These are phyloP conservation scores for Lactarius hengduanensis DNA, from an alignment of 768 basidiomycete genomes.

Conservation along the genomic window DNA sequence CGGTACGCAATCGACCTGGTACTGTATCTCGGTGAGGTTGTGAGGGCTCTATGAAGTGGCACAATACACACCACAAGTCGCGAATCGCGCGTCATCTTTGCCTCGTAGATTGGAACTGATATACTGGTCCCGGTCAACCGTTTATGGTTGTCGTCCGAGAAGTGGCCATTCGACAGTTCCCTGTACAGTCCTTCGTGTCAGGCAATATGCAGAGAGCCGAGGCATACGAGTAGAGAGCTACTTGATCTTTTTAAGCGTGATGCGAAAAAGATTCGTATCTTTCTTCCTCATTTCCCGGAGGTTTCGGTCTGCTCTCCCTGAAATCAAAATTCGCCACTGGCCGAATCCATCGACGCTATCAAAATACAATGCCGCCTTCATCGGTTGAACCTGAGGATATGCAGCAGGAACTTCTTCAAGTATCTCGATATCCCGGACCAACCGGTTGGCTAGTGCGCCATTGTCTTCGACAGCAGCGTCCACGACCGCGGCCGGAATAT, in stretches of 20 bases:
- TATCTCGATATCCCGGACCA: not conserved
- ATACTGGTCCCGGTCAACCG: constrained; percentile 44
- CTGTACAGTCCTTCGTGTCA: constrained; percentile 36
- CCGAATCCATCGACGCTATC: constrained; percentile 61
- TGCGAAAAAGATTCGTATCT: constrained; percentile 47
- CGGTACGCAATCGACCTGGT: constrained; percentile 30
- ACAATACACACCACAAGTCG: constrained; percentile 24
- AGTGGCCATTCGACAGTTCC: constrained; percentile 66
- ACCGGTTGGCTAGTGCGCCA: not conserved
- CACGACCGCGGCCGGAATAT: constrained; percentile 4
- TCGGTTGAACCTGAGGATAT: constrained; percentile 51
- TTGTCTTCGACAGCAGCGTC: not conserved
- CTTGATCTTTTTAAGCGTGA: constrained; percentile 70
- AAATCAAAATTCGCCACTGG: constrained; percentile 60
- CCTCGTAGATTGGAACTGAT: constrained; percentile 63
- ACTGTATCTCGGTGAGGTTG: constrained; percentile 28
- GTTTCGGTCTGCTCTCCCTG: constrained; percentile 48
- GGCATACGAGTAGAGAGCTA: constrained; percentile 28
- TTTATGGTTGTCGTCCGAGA: constrained; percentile 69
- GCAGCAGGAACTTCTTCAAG: constrained; percentile 33
- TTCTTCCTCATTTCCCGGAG: constrained; percentile 48
- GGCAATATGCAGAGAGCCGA: not conserved
- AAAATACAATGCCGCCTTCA: constrained; percentile 61
- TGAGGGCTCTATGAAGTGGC: not conserved
- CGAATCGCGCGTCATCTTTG: constrained; percentile 51